Evolutionary conservation across 306 rosid species (phyloP).

Genomic region (Begonia peltatifolia): DNA sequence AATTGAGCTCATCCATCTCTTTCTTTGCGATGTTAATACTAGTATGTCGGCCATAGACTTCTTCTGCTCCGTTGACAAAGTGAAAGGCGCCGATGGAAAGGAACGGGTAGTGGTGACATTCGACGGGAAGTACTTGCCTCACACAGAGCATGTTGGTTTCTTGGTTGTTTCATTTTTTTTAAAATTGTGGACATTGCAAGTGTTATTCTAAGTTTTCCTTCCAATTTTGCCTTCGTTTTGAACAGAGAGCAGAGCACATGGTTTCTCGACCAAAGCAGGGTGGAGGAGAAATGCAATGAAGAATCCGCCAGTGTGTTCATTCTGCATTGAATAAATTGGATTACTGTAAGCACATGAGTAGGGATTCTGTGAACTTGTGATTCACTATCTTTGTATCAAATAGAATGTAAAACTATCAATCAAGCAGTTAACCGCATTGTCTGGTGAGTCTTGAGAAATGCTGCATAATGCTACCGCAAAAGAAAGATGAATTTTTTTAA

Average conservation of each 20-base stretch:
- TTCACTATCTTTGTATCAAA: too few species aligned
- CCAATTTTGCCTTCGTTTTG: background rate
- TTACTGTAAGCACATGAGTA: too few species aligned
- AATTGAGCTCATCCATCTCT: conserved; percentile 4
- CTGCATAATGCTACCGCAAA: too few species aligned
- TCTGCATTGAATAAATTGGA: too few species aligned
- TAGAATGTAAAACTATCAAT: too few species aligned
- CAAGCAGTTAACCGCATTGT: too few species aligned
- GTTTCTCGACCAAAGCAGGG: conserved; percentile 35
- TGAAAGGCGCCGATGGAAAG: conserved; percentile 80
- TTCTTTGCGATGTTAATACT: conserved; percentile 10
- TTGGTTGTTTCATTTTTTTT: background rate
- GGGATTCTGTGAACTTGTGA: too few species aligned
- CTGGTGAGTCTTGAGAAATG: too few species aligned
- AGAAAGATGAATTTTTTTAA: too few species aligned
- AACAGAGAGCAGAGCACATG: conserved; percentile 72
- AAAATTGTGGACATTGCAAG: background rate
- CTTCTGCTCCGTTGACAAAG: conserved; percentile 91
- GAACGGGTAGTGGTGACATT: conserved; percentile 74
- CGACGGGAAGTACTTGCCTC: conserved; percentile 79
- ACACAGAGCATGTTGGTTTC: conserved; percentile 69
- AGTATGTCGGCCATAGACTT: conserved; percentile 97
- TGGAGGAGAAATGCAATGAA: conserved; percentile 8
- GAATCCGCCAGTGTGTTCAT: background rate
- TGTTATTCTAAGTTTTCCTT: background rate